Evolutionary conservation across 1,284 basidiomycete genomes (phyloP), one percentile per base, ranked within the genome.

Genomic region (Apiotrichum sp.): DNA sequence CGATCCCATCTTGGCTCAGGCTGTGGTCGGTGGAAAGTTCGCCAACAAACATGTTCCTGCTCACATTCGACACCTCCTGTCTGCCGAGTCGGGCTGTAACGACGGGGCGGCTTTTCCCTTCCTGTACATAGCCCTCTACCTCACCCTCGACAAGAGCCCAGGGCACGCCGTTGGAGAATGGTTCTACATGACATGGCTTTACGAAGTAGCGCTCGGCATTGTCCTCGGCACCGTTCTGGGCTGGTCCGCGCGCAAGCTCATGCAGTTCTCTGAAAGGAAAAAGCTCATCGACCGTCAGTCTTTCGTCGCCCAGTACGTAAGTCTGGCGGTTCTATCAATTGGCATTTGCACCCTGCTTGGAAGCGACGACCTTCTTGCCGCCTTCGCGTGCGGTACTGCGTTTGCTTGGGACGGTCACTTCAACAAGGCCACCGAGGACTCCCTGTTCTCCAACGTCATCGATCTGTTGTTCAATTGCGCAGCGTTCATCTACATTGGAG

Each of bases 391-490:
- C 68, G 96, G 96, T 29, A 87, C 89, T 3, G 92, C 93, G 1
- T 99, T 98, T 70, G 96, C 93, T 0, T 98, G 95, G 95, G 95
- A 98, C 65, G 90, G 93, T 61, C 97, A 96, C 80, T 97, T 97
- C 80, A 93, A 93, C 77, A 84, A 86, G 64, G 93, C 96, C 65
- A 98, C 93, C 2, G 93, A 96, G 72, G 89, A 93, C 72, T 83
- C 88, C 33, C 87, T 93, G 64, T 98, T 98, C 79, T 91, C 88
- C 65, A 93, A 89, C 76, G 95, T 98, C 67, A 91, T 98, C 70
- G 93, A 96, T 68, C 61, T 81, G 69, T 69, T 81, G 33, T 92
- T 93, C 83, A 93, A 93, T 77, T 83, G 88, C 59, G 87, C 89
- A 22, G 87, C 86, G 65, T 96, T 96, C 78, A 85, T 96, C 55